A percentile compares a stretch with the other conserved stretches of the same genome.
Evolutionary conservation across 495 filamentous ascomycete genomes (phyloP).

Genomic region (Penicillium lividum): DNA sequence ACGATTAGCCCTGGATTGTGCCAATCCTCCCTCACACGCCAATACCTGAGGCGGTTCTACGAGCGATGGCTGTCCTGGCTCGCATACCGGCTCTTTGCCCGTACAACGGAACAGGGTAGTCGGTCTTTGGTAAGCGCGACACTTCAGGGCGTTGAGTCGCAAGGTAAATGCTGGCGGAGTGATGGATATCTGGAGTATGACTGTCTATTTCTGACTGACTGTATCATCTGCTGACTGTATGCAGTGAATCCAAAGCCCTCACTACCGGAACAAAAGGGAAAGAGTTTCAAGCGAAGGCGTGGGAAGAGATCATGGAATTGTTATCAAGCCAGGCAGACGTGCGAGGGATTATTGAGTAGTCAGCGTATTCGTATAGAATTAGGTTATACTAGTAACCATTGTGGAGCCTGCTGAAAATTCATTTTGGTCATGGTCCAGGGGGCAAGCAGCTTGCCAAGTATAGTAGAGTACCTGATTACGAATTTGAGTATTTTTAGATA

Average conservation of each 20-base stretch:
- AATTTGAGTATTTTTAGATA: not conserved
- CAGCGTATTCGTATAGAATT: not conserved
- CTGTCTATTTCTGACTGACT: not conserved
- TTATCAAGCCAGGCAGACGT: conserved; percentile 34
- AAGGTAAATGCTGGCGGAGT: conserved; percentile 53
- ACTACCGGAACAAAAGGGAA: conserved; percentile 35
- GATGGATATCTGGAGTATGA: conserved; percentile 48
- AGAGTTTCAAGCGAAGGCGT: conserved; percentile 38
- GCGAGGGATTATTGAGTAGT: conserved; percentile 2
- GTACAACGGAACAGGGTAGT: conserved; percentile 51
- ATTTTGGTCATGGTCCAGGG: not conserved
- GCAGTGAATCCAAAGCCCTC: conserved; percentile 42
- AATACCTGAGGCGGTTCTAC: conserved; percentile 38
- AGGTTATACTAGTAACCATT: conserved; percentile 9
- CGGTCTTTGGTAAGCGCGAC: conserved; percentile 54
- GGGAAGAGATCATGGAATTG: conserved; percentile 41
- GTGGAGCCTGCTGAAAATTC: conserved; percentile 10
- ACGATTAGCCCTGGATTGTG: conserved; percentile 49
- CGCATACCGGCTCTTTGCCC: conserved; percentile 43
- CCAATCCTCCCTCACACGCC: conserved; percentile 38
- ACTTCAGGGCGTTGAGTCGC: conserved; percentile 47
- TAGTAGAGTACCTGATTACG: not conserved
- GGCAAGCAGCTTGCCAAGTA: not conserved
- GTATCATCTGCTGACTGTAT: conserved; percentile 8
- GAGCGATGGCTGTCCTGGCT: conserved; percentile 40